Base-by-base conservation (phyloP, 2,329 filamentous ascomycete genomes). In the Fusarium caatingaense region DNA sequence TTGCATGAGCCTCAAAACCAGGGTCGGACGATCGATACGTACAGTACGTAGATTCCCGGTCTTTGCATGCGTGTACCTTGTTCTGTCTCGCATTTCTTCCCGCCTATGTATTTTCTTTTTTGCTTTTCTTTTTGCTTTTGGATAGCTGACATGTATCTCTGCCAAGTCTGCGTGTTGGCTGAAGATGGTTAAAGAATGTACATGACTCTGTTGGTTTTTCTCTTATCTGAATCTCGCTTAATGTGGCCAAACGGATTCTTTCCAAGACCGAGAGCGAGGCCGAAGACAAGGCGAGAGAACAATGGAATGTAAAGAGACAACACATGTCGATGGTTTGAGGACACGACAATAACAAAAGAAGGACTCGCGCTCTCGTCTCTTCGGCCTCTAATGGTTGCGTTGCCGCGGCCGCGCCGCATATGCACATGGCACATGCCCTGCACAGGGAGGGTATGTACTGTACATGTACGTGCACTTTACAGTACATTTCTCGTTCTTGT, bases 1-100 rank as follows among this genome's bases (percentile, higher is more conserved):
- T 30, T 68, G 66, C 67, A 69, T 69, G 57, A 68, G 67, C 51
- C 66, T 70, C 56, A 69, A 49, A 55, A 27, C 34, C 56, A 56
- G 66, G 37, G 49, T 32, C 27, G 45, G 47, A 16, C 56, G 28
- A 27, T 50, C 6, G 12, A 28, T 20, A 53, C 34, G 37, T 30
- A 16, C 16, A 23, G 16, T 18, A 16, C 27, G 16, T 25, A 50
- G 20, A 20, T 50, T 45, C 13, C 28, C 13, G 28, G 28, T 30
- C 28, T 49, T 20, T 32, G 21, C 30, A 30, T 54, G 21, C 30
- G n/a, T 54, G 30, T 54, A 23, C 44, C 32, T 28, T 45, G 28
- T 25, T 46, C 20, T 57, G 28, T 32, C 25, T 45, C 25, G 49
- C 18, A 49, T 40, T 6, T 9, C 20, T 46, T 40, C 20, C 41